Evolutionary conservation across 768 basidiomycete genomes (phyloP).

Genomic region (Artomyces pyxidatus): DNA sequence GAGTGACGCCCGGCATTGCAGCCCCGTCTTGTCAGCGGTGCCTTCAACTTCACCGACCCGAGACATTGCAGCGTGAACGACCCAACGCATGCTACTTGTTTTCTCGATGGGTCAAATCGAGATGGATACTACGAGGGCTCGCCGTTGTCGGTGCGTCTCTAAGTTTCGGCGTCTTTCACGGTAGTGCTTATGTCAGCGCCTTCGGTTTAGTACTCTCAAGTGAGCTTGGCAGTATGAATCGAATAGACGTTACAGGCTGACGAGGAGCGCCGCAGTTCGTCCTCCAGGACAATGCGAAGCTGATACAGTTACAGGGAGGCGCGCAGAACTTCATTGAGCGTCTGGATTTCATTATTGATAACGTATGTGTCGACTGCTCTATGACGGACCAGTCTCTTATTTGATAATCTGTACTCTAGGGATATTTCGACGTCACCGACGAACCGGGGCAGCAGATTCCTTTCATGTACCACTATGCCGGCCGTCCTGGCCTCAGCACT

Average conservation of each 20-base stretch:
- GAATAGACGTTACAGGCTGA: too few relatives aligned
- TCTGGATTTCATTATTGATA: conserved; percentile 49
- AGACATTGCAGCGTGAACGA: conserved; percentile 60
- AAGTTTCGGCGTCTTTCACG: background rate
- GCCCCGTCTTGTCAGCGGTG: conserved; percentile 49
- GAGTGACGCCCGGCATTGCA: conserved; percentile 16
- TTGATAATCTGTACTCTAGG: conserved; percentile 21
- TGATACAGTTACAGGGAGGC: conserved; percentile 57
- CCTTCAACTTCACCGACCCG: conserved; percentile 58
- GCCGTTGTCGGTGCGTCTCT: conserved; percentile 44
- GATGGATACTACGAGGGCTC: conserved; percentile 65
- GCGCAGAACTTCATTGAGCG: conserved; percentile 42
- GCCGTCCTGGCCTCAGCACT: conserved; percentile 50
- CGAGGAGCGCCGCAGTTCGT: too few relatives aligned
- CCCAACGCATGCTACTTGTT: conserved; percentile 48
- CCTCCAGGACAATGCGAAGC: conserved; percentile 56
- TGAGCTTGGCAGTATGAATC: too few relatives aligned
- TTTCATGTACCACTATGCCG: conserved; percentile 64
- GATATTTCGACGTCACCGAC: conserved; percentile 55
- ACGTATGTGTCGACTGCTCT: conserved; percentile 24
- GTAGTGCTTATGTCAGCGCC: background rate
- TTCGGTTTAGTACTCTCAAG: too few relatives aligned
- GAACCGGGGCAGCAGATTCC: conserved; percentile 65
- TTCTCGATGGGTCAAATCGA: conserved; percentile 42
- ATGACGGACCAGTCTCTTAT: background rate